Percentiles rank a stretch among this genome's conserved stretches.
These are phyloP conservation scores for Trichosporon sp. DNA, from an alignment of 1,284 basidiomycete species.

Conservation along the genomic window DNA sequence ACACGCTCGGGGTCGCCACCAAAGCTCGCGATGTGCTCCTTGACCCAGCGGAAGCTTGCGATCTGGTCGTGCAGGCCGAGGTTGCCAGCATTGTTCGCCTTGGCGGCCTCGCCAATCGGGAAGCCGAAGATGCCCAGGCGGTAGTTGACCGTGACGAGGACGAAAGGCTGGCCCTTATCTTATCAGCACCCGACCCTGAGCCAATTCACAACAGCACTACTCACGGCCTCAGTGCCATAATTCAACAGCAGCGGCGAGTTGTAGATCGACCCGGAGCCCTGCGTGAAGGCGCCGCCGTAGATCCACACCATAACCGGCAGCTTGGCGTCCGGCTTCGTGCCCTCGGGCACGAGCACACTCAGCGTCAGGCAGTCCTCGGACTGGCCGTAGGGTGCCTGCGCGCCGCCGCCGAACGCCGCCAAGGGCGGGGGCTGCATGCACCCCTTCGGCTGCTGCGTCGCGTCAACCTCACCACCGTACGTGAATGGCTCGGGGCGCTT, in stretches of 20 bases:
- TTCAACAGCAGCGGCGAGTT: conserved; percentile 24
- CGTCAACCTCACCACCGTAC: conserved; percentile 32
- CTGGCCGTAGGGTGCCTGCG: conserved; percentile 5
- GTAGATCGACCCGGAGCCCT: conserved; percentile 25
- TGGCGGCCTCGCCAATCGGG: conserved; percentile 34
- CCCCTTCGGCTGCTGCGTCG: conserved; percentile 26
- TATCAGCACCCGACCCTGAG: neutral
- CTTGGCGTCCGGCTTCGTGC: conserved; percentile 18
- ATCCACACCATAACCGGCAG: conserved; percentile 45
- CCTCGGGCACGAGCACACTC: conserved; percentile 42
- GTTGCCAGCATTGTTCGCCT: conserved; percentile 40
- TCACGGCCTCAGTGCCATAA: conserved; percentile 7
- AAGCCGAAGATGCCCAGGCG: conserved; percentile 53
- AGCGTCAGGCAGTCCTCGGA: conserved; percentile 51
- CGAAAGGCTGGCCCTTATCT: conserved; percentile 38
- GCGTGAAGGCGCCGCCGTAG: conserved; percentile 43
- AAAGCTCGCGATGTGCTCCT: conserved; percentile 51
- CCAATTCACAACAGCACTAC: neutral
- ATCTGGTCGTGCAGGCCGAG: conserved; percentile 51
- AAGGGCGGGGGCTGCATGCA: conserved; percentile 33
- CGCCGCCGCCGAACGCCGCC: conserved; percentile 13
- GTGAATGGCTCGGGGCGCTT: conserved; percentile 25
- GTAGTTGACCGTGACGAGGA: conserved; percentile 52
- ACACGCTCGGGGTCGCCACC: conserved; percentile 51
- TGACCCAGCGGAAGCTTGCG: conserved; percentile 53